These are phyloP conservation scores for Inga laurina DNA, from an alignment of 306 rosid species.

Conservation along the genomic window DNA sequence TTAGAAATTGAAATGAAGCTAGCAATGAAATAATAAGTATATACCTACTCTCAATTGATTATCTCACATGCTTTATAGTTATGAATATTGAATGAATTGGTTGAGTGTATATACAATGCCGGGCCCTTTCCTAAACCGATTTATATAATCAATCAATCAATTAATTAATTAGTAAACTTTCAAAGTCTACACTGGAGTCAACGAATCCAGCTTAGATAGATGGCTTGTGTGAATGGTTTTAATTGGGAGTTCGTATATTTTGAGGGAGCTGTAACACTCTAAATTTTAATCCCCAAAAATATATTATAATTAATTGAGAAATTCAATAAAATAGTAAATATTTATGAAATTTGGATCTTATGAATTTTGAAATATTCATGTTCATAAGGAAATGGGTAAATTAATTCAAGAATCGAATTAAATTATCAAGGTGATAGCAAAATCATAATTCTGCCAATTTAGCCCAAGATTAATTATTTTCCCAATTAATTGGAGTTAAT, in stretches of 20 bases:
- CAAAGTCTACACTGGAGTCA: conserved; percentile 3
- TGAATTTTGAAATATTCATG: too few species aligned
- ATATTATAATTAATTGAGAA: too few species aligned
- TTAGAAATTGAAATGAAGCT: background rate
- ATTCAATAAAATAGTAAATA: too few species aligned
- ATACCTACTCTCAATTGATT: background rate
- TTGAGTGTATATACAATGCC: background rate
- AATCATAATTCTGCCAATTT: too few species aligned
- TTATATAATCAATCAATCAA: background rate
- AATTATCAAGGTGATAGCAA: too few species aligned
- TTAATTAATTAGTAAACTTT: background rate
- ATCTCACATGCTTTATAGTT: background rate
- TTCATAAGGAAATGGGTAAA: too few species aligned
- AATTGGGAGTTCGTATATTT: background rate
- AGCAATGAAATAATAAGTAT: background rate
- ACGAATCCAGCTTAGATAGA: conserved; percentile 2
- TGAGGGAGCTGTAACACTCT: too few species aligned
- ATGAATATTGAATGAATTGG: background rate
- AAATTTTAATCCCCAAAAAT: too few species aligned
- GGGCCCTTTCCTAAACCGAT: background rate
- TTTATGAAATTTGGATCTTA: too few species aligned
- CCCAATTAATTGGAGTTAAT: too few species aligned
- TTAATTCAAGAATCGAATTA: too few species aligned
- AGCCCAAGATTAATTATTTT: too few species aligned
- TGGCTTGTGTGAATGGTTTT: background rate